A percentile compares a stretch with the other conserved stretches of the same genome.
Evolutionary conservation across 352 stramenopile genomes (phyloP).

Genomic region (Elongisporangium prolatum): DNA sequence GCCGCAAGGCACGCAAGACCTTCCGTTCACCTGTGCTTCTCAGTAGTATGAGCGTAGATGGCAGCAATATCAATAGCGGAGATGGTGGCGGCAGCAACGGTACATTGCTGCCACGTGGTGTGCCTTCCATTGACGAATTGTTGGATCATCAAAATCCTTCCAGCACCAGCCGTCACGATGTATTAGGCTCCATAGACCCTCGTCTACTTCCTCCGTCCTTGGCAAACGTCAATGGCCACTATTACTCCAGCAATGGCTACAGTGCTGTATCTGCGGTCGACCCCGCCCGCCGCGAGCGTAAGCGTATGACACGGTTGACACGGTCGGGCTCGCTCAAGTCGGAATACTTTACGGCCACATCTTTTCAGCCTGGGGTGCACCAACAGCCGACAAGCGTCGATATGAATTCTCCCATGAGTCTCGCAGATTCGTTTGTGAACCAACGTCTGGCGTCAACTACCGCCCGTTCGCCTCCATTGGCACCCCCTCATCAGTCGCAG

Average conservation of each 20-base stretch:
- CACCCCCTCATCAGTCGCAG: too few species aligned
- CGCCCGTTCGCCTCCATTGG: too few species aligned
- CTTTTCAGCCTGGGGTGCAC: constrained; percentile 28
- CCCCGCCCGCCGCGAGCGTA: constrained; percentile 48
- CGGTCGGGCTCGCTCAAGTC: constrained; percentile 70
- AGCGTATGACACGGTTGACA: constrained; percentile 65
- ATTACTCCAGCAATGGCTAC: constrained; percentile 2
- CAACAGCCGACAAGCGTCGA: constrained; percentile 26
- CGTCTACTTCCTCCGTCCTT: constrained; percentile 1
- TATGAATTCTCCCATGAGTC: constrained; percentile 1
- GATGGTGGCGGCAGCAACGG: not conserved
- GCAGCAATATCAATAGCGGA: not conserved
- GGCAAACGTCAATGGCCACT: constrained; percentile 2
- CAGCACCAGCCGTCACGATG: constrained; percentile 13
- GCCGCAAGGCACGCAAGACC: constrained; percentile 76
- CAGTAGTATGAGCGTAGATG: constrained; percentile 7
- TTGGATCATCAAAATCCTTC: constrained; percentile 8
- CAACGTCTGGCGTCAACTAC: too few species aligned
- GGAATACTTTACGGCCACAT: constrained; percentile 60
- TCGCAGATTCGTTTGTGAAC: too few species aligned
- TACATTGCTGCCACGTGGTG: constrained; percentile 3
- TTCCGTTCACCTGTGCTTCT: constrained; percentile 43
- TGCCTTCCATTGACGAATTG: constrained; percentile 44
- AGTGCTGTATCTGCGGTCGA: constrained; percentile 10
- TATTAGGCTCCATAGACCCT: not conserved